Conservation (phyloP, 2,329 filamentous ascomycete genomes). For the Aspergillus caelatus region DNA sequence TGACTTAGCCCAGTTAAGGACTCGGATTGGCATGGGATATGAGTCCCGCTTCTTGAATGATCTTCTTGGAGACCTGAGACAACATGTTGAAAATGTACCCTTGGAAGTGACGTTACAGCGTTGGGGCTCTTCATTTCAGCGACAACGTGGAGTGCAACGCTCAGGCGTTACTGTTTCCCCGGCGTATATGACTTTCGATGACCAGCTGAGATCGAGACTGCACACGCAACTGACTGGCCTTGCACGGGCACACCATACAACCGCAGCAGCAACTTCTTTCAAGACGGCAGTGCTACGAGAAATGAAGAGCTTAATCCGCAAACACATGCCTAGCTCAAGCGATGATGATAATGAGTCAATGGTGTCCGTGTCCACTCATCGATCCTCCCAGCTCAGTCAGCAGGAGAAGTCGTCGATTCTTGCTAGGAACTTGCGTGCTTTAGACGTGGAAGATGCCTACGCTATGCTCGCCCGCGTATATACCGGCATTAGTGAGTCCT, state of each 20-base stretch:
- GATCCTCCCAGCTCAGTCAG: slow-evolving; percentile 69
- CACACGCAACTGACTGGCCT: slow-evolving; percentile 74
- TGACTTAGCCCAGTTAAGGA: slow-evolving; percentile 74
- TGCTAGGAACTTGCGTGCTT: slow-evolving; percentile 80
- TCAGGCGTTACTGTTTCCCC: slow-evolving; percentile 72
- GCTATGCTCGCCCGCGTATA: slow-evolving; percentile 81
- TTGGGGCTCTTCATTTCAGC: slow-evolving; percentile 78
- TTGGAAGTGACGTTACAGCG: slow-evolving; percentile 74
- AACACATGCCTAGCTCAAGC: slow-evolving; percentile 84
- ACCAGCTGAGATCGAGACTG: slow-evolving; percentile 70
- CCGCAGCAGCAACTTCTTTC: slow-evolving; percentile 79
- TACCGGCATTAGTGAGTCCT: slow-evolving; percentile 80
- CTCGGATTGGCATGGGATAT: slow-evolving; percentile 83
- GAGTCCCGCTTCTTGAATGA: slow-evolving; percentile 78
- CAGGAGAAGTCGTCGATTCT: slow-evolving; percentile 89
- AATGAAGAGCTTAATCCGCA: slow-evolving; percentile 80
- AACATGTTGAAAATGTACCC: slow-evolving; percentile 76
- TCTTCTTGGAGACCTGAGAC: slow-evolving; percentile 75
- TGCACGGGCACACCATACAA: slow-evolving; percentile 78
- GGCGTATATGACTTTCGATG: slow-evolving; percentile 74
- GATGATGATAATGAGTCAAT: slow-evolving; percentile 93
- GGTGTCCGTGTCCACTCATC: slow-evolving; percentile 79
- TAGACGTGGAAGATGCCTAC: slow-evolving; percentile 84
- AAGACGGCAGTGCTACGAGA: slow-evolving; percentile 83
- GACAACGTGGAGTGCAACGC: slow-evolving; percentile 68